Conservation (phyloP, 164 flowering plant genomes). For the Stephania yunnanensis region DNA sequence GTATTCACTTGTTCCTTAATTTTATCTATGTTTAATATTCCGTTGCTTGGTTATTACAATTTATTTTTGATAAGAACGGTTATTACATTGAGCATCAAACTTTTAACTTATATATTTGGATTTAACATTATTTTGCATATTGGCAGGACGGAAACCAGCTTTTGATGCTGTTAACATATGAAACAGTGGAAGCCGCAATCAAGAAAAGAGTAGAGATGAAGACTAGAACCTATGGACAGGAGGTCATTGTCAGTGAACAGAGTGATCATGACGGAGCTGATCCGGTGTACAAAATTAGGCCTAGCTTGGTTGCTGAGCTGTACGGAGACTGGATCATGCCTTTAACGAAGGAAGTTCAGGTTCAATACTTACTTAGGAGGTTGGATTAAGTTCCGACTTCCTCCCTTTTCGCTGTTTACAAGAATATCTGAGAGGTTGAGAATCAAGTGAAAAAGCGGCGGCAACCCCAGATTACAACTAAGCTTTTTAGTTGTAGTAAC, state of each 20-base stretch:
- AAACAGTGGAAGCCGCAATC: constrained; percentile 59
- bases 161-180: constrained; percentile 71
- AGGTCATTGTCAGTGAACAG: constrained; percentile 26
- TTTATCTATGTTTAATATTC: not conserved
- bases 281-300: constrained; percentile 69
- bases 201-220: constrained; percentile 74
- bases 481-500: not conserved
- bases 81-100: not conserved
- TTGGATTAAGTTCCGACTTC: constrained; percentile 43
- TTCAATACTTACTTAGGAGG: constrained; percentile 69
- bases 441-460: not conserved
- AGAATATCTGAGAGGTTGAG: not conserved
- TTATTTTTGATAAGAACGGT: too few species aligned
- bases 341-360: constrained; percentile 85
- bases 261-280: constrained; percentile 26
- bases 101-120: not conserved
- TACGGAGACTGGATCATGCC: constrained; percentile 98
- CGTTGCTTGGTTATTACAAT: not conserved
- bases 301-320: constrained; percentile 69
- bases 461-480: not conserved
- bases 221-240: constrained; percentile 63
- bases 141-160: constrained; percentile 56
- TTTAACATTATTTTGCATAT: constrained; percentile 1
- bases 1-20: constrained; percentile 26
- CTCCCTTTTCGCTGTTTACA: constrained; percentile 1